Evolutionary conservation across 2,329 filamentous ascomycete species (phyloP).

Genomic region (Alternaria dauci): DNA sequence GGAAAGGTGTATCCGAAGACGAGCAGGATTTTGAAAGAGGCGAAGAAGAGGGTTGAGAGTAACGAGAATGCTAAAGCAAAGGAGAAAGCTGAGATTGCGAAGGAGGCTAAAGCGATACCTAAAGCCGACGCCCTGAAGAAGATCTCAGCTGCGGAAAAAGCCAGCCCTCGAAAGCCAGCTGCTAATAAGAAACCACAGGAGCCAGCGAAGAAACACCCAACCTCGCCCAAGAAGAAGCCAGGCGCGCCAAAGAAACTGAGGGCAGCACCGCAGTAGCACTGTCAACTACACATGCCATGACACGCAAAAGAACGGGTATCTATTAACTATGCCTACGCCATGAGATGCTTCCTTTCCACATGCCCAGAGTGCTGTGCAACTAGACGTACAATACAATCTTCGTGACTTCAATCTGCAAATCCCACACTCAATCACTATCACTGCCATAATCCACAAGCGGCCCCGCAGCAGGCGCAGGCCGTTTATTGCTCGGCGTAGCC

Average conservation of each 20-base stretch:
- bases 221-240: neutral
- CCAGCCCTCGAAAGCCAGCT: neutral
- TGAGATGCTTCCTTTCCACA: neutral
- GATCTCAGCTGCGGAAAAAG: neutral
- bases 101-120: neutral
- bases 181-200: no score
- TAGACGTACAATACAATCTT: neutral
- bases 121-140: no score
- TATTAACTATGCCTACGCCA: constrained; percentile 6
- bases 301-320: constrained; percentile 6
- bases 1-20: neutral
- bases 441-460: constrained; percentile 90
- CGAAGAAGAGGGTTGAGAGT: neutral
- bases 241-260: neutral
- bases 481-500: constrained; percentile 58
- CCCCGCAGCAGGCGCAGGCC: constrained; percentile 64
- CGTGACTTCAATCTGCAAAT: neutral
- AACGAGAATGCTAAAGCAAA: neutral
- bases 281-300: neutral
- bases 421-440: constrained; percentile 65
- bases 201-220: no score
- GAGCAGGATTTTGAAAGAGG: neutral
- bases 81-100: neutral
- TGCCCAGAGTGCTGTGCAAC: neutral
- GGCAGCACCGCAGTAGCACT: neutral